phyloP scores from a whole-genome alignment of 176 grass and related monocot species.

The Panicum miliaceum region DNA sequence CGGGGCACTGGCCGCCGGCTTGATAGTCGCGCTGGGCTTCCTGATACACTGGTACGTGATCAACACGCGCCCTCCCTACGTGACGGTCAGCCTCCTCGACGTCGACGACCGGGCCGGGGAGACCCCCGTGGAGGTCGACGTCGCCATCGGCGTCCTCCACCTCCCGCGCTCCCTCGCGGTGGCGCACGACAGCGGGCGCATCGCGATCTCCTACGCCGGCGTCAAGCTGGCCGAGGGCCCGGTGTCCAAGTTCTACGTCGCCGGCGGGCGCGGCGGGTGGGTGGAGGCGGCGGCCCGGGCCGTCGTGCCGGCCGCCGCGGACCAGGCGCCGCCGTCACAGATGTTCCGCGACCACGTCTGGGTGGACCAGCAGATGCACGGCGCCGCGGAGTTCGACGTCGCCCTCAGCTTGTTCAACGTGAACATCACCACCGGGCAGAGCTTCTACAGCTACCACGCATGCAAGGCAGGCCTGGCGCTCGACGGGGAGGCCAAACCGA shows the following conservation, averaged over 20 bases:
- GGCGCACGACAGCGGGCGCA: not conserved
- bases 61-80: too few species aligned
- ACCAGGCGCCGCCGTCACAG: not conserved
- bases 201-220: not conserved
- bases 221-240: not conserved
- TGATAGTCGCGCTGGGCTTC: not conserved
- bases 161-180: not conserved
- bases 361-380: slow-evolving; percentile 17
- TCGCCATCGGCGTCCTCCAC: not conserved
- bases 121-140: not conserved
- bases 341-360: not conserved
- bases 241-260: slow-evolving; percentile 8
- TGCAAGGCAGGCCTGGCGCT: not conserved
- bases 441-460: not conserved
- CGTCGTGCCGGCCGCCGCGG: not conserved
- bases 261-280: not conserved
- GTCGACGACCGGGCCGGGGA: not conserved
- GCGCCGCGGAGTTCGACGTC: not conserved
- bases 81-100: slow-evolving; percentile 3
- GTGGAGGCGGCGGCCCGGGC: not conserved
- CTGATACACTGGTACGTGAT: not conserved
- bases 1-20: not conserved
- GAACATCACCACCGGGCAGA: not conserved
- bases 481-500: not conserved
- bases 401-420: not conserved